Conservation (phyloP, 176 grass and related monocot genomes). For the Pontederia paniculata region DNA sequence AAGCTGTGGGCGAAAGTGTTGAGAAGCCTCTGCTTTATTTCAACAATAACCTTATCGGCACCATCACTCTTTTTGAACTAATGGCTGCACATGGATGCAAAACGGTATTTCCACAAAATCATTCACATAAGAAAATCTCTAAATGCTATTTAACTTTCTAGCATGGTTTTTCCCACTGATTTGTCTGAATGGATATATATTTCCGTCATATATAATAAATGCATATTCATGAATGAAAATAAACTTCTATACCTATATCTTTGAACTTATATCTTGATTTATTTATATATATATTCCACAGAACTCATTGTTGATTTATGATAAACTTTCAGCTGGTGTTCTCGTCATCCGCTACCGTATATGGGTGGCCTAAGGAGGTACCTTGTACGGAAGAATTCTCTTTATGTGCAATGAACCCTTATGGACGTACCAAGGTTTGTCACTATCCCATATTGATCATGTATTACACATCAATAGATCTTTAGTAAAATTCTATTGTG, state of each 20-base stretch:
- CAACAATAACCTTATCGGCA: slow-evolving; percentile 84
- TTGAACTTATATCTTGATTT: too few relatives aligned
- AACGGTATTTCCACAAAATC: slow-evolving; percentile 30
- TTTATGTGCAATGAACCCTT: slow-evolving; percentile 77
- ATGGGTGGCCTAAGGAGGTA: slow-evolving; percentile 90
- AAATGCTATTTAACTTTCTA: too few relatives aligned
- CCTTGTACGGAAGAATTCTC: slow-evolving; percentile 96
- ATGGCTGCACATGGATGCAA: slow-evolving; percentile 97
- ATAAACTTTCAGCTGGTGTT: slow-evolving; percentile 65
- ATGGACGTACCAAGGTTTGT: slow-evolving; percentile 84
- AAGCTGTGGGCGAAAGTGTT: slow-evolving; percentile 97
- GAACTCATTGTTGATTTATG: background rate
- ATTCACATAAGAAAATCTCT: too few relatives aligned
- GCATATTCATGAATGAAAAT: too few relatives aligned
- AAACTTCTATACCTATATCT: too few relatives aligned
- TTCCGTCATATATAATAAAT: too few relatives aligned
- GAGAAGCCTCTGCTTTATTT: slow-evolving; percentile 84
- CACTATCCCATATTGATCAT: background rate
- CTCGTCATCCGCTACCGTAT: slow-evolving; percentile 92
- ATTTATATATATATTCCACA: too few relatives aligned
- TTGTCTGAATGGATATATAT: too few relatives aligned
- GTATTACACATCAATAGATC: background rate
- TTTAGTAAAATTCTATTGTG: background rate
- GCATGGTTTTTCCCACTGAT: too few relatives aligned
- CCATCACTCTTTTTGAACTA: slow-evolving; percentile 74